Conservation (phyloP, 2,329 filamentous ascomycete species). For the Sclerotinia minor region DNA sequence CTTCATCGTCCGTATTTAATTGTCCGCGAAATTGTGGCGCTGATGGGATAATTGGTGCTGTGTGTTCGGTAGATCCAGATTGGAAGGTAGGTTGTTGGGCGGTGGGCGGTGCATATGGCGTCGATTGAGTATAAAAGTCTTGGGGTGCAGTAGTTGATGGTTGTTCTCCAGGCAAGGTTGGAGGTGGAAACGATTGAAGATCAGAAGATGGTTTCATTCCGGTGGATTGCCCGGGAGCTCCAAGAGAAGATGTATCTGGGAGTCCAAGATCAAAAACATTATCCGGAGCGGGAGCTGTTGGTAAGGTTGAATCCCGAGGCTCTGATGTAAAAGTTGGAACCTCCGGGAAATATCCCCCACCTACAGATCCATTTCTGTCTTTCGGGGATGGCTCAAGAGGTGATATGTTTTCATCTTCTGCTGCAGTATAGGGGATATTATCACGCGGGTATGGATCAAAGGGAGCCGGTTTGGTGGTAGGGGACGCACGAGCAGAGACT, state of each 20-base stretch:
- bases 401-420: slow-evolving; percentile 50
- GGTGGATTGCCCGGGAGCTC: slow-evolving; percentile 33
- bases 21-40: slow-evolving; percentile 35
- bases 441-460: slow-evolving; percentile 44
- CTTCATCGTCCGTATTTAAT: slow-evolving; percentile 64
- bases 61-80: slow-evolving; percentile 30
- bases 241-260: slow-evolving; percentile 34
- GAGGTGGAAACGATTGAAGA: slow-evolving; percentile 42
- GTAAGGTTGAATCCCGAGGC: slow-evolving; percentile 32
- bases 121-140: slow-evolving; percentile 42
- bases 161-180: slow-evolving; percentile 32
- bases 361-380: slow-evolving; percentile 50
- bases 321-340: slow-evolving; percentile 44
- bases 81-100: slow-evolving; percentile 25
- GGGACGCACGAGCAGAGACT: slow-evolving; percentile 38
- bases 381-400: slow-evolving; percentile 50
- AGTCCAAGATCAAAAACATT: slow-evolving; percentile 34
- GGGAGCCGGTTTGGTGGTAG: slow-evolving; percentile 24
- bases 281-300: slow-evolving; percentile 38
- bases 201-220: slow-evolving; percentile 32
- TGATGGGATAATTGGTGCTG: slow-evolving; percentile 27
- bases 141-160: slow-evolving; percentile 38
- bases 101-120: slow-evolving; percentile 38
- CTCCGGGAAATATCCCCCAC: slow-evolving; percentile 59
- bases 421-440: slow-evolving; percentile 38